Conservation (phyloP, 2,329 filamentous ascomycete species). For the Ophiostoma triangulosporum region DNA sequence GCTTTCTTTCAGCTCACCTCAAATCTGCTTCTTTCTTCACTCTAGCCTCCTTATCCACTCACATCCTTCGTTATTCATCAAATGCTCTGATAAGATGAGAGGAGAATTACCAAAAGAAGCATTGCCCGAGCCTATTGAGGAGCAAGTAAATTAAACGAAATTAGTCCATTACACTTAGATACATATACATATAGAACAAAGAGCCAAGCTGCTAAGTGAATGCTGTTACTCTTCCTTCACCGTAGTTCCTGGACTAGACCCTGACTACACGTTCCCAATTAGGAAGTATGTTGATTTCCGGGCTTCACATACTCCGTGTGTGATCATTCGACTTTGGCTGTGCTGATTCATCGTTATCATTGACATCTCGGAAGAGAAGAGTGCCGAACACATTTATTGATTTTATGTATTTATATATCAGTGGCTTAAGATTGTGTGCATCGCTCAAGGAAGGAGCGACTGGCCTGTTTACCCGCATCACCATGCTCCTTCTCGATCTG, state of each 20-base stretch:
- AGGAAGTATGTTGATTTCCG: conserved; percentile 13
- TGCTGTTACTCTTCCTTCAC: conserved; percentile 5
- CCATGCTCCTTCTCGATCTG: not conserved
- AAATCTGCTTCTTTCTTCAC: not conserved
- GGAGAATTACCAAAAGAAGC: not conserved
- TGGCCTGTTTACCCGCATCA: not conserved
- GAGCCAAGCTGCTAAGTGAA: not conserved
- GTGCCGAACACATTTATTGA: too few relatives aligned
- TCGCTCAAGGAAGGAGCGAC: conserved; percentile 3
- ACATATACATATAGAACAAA: not conserved
- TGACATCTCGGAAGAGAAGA: too few relatives aligned
- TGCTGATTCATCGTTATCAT: too few relatives aligned
- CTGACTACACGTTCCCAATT: conserved; percentile 5
- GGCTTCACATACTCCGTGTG: not conserved
- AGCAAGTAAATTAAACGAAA: not conserved
- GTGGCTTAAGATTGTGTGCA: not conserved
- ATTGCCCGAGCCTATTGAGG: not conserved
- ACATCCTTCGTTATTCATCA: not conserved
- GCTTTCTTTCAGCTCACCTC: not conserved
- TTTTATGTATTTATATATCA: too few relatives aligned
- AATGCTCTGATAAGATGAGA: not conserved
- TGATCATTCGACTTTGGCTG: too few relatives aligned
- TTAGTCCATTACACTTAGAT: not conserved
- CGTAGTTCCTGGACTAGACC: not conserved
- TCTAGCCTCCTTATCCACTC: not conserved